These are phyloP conservation scores for Cercospora beticola DNA, from an alignment of 2,329 filamentous ascomycete species.

Conservation along the genomic window DNA sequence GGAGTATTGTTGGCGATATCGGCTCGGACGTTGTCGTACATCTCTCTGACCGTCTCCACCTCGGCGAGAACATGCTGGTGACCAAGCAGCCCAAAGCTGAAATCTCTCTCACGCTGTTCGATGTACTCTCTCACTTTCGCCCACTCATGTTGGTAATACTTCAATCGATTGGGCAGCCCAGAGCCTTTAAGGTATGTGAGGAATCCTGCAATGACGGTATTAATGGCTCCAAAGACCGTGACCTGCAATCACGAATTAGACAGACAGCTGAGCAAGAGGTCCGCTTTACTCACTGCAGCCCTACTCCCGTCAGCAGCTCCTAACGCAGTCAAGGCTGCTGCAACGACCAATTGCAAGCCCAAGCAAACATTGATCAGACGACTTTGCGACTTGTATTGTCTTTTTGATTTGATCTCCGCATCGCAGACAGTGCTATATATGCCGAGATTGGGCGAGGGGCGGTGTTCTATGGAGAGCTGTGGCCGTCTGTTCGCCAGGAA, in stretches of 20 bases:
- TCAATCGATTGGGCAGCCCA: conserved; percentile 24
- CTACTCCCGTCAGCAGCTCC: conserved; percentile 21
- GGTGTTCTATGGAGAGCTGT: conserved; percentile 10
- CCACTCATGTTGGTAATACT: conserved; percentile 29
- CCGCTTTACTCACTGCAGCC: conserved; percentile 15
- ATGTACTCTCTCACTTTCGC: conserved; percentile 26
- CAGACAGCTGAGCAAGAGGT: not conserved
- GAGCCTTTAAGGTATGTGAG: conserved; percentile 28
- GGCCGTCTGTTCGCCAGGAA: conserved; percentile 21
- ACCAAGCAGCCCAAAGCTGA: conserved; percentile 14
- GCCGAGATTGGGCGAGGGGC: conserved; percentile 23
- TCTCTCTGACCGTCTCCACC: conserved; percentile 20
- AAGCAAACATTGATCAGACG: conserved; percentile 24
- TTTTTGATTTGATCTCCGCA: conserved; percentile 24
- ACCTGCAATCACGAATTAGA: conserved; percentile 12
- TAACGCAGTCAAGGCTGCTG: conserved; percentile 26
- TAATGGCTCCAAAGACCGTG: conserved; percentile 28
- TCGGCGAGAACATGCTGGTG: conserved; percentile 17
- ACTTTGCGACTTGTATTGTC: conserved; percentile 21
- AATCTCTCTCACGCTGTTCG: conserved; percentile 26
- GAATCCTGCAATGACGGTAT: conserved; percentile 28
- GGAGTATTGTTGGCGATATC: conserved; percentile 26
- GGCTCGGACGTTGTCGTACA: conserved; percentile 22
- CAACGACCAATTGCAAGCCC: conserved; percentile 26
- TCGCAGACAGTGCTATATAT: conserved; percentile 26